phyloP scores from a whole-genome alignment of 805 yeast genomes.

The Suhomyces sp. region DNA sequence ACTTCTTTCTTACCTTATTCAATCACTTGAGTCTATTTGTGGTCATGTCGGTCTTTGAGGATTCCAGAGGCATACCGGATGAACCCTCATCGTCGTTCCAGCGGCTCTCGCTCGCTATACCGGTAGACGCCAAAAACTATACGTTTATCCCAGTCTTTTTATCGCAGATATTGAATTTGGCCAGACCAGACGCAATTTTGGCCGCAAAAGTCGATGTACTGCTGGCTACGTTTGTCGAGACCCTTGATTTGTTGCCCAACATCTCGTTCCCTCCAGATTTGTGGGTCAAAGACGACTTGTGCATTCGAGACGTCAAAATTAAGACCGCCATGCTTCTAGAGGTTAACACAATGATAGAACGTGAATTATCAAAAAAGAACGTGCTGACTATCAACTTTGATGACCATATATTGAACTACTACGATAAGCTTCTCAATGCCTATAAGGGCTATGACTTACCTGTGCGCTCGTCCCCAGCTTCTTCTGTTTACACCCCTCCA shows the following conservation, averaged over 20 bases:
- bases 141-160: constrained; percentile 25
- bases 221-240: neutral
- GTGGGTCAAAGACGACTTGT: constrained; percentile 34
- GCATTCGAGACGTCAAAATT: constrained; percentile 28
- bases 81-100: constrained; percentile 12
- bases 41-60: neutral
- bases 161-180: constrained; percentile 21
- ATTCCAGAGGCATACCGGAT: neutral
- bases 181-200: constrained; percentile 15
- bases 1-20: neutral
- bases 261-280: constrained; percentile 34
- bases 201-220: constrained; percentile 2
- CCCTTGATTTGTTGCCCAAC: constrained; percentile 30
- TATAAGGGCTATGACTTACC: constrained; percentile 27
- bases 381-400: constrained; percentile 16
- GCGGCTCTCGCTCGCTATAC: constrained; percentile 25
- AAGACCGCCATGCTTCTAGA: constrained; percentile 33
- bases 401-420: constrained; percentile 25
- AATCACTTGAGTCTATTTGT: no score
- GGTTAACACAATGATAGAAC: constrained; percentile 28
- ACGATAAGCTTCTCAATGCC: constrained; percentile 31
- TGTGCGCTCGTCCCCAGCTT: neutral
- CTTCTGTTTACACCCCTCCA: constrained; percentile 7
- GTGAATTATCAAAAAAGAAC: constrained; percentile 11
- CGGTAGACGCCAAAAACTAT: constrained; percentile 26